Percentiles rank a stretch among this genome's conserved stretches.
phyloP scores from a whole-genome alignment of 2,329 filamentous ascomycete species.

The Trichothecium sympodiale region DNA sequence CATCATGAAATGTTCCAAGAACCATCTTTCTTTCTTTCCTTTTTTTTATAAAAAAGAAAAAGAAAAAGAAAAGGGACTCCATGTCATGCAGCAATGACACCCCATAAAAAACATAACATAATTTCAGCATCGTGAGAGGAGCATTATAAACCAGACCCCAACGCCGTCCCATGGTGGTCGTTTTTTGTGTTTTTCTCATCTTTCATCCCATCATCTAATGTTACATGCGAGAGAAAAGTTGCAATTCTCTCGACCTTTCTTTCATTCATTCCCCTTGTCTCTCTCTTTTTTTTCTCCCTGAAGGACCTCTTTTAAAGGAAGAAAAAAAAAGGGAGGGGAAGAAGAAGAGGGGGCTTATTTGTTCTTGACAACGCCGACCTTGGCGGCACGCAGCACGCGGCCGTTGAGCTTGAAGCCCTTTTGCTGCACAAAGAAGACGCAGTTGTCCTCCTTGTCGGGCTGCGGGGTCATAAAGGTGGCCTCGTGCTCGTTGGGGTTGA shows the following conservation, averaged over 20 bases:
- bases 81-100: slow-evolving; percentile 13
- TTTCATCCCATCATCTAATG: not conserved
- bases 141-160: slow-evolving; percentile 30
- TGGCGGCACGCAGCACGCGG: slow-evolving; percentile 77
- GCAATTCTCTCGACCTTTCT: too few relatives aligned
- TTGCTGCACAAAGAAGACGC: slow-evolving; percentile 84
- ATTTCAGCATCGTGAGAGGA: slow-evolving; percentile 30
- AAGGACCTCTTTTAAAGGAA: not conserved
- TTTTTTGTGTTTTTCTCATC: slow-evolving; percentile 5
- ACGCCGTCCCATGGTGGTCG: slow-evolving; percentile 23
- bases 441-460: slow-evolving; percentile 79
- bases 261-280: too few relatives aligned
- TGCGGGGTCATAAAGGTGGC: slow-evolving; percentile 89
- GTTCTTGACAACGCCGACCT: slow-evolving; percentile 95
- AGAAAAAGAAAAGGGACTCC: slow-evolving; percentile 3
- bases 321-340: not conserved
- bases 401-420: slow-evolving; percentile 96
- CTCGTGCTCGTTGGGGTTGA: slow-evolving; percentile 94
- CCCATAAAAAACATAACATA: slow-evolving; percentile 4
- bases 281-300: too few relatives aligned
- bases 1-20: slow-evolving; percentile 7
- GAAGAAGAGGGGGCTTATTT: slow-evolving; percentile 21
- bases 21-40: slow-evolving; percentile 8
- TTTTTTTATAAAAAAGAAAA: slow-evolving; percentile 9
- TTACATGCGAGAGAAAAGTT: too few relatives aligned